Evolutionary conservation across 371 early-diverging fungal species (phyloP).

Genomic region (Entomophthora muscae): DNA sequence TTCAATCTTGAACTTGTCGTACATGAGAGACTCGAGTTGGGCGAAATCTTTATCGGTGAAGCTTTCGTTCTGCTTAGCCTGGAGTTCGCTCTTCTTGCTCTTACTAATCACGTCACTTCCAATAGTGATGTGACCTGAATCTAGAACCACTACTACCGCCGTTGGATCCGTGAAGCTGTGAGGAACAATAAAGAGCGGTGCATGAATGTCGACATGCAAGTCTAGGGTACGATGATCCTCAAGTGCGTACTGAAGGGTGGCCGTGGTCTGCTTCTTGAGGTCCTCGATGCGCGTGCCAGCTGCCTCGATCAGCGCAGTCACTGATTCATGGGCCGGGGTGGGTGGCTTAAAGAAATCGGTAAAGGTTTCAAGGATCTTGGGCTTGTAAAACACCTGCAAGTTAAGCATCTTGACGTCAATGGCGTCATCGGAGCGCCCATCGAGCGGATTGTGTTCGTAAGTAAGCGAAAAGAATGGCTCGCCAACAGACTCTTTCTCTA

Average conservation of each 20-base stretch:
- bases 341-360: slow-evolving; percentile 75
- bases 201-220: slow-evolving; percentile 85
- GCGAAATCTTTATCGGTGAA: slow-evolving; percentile 43
- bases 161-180: slow-evolving; percentile 40
- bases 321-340: slow-evolving; percentile 50
- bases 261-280: slow-evolving; percentile 73
- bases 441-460: slow-evolving; percentile 75
- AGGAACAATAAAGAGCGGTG: slow-evolving; percentile 91
- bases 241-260: slow-evolving; percentile 70
- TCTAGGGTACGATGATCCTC: slow-evolving; percentile 79
- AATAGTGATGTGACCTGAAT: slow-evolving; percentile 83
- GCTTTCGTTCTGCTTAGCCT: slow-evolving; percentile 36
- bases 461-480: slow-evolving; percentile 67
- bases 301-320: slow-evolving; percentile 48
- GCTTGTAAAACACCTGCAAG: slow-evolving; percentile 80
- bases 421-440: slow-evolving; percentile 74
- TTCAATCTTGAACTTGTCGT: slow-evolving; percentile 73
- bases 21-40: slow-evolving; percentile 60
- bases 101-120: slow-evolving; percentile 64
- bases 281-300: slow-evolving; percentile 85
- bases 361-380: slow-evolving; percentile 49
- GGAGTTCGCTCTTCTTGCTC: slow-evolving; percentile 41
- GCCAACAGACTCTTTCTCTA: slow-evolving; percentile 11
- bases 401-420: slow-evolving; percentile 70
- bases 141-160: slow-evolving; percentile 61